Evolutionary conservation across 83 land plant genomes (phyloP).

Genomic region (Thuja plicata): DNA sequence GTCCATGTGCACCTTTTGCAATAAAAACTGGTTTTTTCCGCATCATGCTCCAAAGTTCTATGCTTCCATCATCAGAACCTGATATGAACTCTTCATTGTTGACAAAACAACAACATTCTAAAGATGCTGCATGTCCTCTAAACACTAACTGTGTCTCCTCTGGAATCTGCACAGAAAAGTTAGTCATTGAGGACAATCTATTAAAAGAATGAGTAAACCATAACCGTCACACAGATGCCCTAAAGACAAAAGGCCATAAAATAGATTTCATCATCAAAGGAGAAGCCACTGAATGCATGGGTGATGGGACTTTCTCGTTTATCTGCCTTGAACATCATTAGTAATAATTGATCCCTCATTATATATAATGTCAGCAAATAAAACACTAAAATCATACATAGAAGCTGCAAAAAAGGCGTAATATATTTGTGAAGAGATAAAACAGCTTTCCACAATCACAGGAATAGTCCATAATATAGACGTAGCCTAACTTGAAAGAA

Average conservation of each 20-base stretch:
- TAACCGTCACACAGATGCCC: neutral
- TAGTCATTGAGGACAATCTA: neutral
- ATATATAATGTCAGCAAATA: neutral
- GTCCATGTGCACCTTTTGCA: constrained; percentile 86
- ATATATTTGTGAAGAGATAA: neutral
- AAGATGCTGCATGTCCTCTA: constrained; percentile 83
- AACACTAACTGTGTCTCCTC: constrained; percentile 88
- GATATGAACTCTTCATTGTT: constrained; percentile 83
- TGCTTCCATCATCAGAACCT: constrained; percentile 96
- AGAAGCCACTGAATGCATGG: neutral
- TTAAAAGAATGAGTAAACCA: neutral
- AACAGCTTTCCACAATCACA: neutral
- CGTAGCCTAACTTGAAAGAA: neutral
- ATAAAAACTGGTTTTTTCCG: constrained; percentile 82
- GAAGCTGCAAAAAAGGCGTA: neutral
- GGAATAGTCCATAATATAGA: neutral
- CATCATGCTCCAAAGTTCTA: constrained; percentile 80
- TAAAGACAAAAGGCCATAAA: neutral
- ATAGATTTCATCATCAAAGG: neutral
- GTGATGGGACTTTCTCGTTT: neutral
- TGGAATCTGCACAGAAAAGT: constrained; percentile 68
- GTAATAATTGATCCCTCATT: neutral
- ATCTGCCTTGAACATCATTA: neutral
- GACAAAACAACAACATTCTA: constrained; percentile 84
- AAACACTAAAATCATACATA: neutral